These are phyloP conservation scores for Suhomyces bribrorum DNA, from an alignment of 1,139 yeast species.

Conservation along the genomic window DNA sequence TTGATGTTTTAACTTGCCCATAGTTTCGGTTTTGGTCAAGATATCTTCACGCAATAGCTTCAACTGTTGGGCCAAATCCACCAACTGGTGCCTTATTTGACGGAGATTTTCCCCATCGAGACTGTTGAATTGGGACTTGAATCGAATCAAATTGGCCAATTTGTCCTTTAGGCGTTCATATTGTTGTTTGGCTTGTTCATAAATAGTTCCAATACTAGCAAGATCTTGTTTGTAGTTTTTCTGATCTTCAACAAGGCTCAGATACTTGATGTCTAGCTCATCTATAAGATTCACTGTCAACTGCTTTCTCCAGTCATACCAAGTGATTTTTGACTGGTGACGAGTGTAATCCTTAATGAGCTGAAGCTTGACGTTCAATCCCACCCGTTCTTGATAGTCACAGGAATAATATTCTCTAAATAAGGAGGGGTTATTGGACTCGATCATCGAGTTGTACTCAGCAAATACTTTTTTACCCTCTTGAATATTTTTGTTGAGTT, in stretches of 20 bases:
- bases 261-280: conserved; percentile 35
- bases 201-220: conserved; percentile 19
- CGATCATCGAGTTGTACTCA: conserved; percentile 45
- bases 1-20: conserved; percentile 15
- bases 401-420: conserved; percentile 50
- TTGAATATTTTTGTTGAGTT: conserved; percentile 49
- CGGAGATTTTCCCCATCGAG: conserved; percentile 14
- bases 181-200: conserved; percentile 16
- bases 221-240: conserved; percentile 25
- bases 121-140: conserved; percentile 21
- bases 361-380: conserved; percentile 45
- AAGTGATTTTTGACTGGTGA: conserved; percentile 50
- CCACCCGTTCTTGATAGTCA: conserved; percentile 35
- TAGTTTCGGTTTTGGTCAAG: conserved; percentile 12
- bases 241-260: conserved; percentile 29
- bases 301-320: conserved; percentile 62
- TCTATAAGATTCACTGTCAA: conserved; percentile 38
- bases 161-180: conserved; percentile 22
- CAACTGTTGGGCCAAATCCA: conserved; percentile 18
- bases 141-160: conserved; percentile 23
- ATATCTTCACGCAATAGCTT: conserved; percentile 14
- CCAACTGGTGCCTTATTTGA: conserved; percentile 18
- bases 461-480: conserved; percentile 50
- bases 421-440: conserved; percentile 49
- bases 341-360: conserved; percentile 52